Base-by-base conservation (phyloP, 768 basidiomycete genomes). In the Leucocoprinus leucothites region DNA sequence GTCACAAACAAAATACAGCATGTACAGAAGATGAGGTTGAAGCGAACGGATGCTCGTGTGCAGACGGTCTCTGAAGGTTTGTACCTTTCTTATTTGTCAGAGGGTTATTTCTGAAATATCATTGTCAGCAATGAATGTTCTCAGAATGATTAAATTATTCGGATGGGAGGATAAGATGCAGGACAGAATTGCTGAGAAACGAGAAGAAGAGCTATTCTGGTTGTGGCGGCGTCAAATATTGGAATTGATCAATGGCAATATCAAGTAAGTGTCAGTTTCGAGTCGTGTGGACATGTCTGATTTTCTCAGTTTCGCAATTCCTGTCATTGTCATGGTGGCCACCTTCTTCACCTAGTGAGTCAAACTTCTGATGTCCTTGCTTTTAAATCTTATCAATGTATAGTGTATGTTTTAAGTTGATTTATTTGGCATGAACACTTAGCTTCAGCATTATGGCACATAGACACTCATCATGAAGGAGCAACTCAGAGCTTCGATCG, bases 81-180 rank as follows among this genome's bases (percentile, higher is more conserved):
- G 61, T 16, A 73, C 58, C 7, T 19, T 31, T 38, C 25, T 22
- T 35, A 16, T 22, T 21, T 18, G 45, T 34, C 9, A 18, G 24
- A 31, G 28, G 14, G 69, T 69, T 38, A 26, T n/a, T 41, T 0
- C 22, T 7, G 25, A n/a, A 9, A 11, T 38, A 71, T 40, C 67
- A 40, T 42, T 81, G 82, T 74, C 3, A 31, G 31, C 31, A 11
- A 74, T 84, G 67, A 77, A 75, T 56, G 77, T 82, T 18, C 64
- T 87, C 11, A 78, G 85, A 18, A 86, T 87, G 82, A 73, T 87
- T 61, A 89, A 89, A 67, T 69, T 89, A 38, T 88, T 90, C 61
- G 88, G 76, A 11, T 80, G 87, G 77, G 77, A 85, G 75, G 78
- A 79, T 53, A 76, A 81, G 45, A 78, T 85, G 64, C 71, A 76